Conservation (phyloP, 1,284 basidiomycete genomes). For the Leccinum proliferum region DNA sequence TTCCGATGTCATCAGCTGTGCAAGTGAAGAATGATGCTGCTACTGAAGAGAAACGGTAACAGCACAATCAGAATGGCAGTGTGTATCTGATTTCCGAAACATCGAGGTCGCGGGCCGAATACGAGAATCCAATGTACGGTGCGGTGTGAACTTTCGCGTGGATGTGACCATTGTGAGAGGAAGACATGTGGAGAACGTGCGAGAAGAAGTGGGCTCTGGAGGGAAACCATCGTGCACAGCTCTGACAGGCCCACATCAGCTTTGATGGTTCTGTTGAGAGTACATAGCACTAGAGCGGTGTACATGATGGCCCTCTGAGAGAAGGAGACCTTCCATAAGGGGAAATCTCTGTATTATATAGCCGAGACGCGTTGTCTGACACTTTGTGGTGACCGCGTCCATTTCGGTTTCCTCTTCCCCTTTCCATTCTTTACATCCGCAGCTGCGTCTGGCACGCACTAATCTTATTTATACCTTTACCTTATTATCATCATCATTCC, state of each 20-base stretch:
- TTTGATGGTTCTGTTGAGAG: neutral
- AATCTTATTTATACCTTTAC: neutral
- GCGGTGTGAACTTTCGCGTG: neutral
- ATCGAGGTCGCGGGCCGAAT: neutral
- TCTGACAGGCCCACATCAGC: neutral
- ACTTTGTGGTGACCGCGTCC: conserved; percentile 23
- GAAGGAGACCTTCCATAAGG: conserved; percentile 7
- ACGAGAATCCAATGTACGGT: neutral
- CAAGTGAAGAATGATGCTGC: neutral
- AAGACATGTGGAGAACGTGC: neutral
- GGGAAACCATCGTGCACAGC: neutral
- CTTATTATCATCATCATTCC: conserved; percentile 9
- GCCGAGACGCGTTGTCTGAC: neutral
- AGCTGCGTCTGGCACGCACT: conserved; percentile 23
- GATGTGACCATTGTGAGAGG: neutral
- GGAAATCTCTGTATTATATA: neutral
- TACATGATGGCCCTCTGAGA: too few species aligned
- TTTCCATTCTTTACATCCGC: conserved; percentile 5
- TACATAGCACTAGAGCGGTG: neutral
- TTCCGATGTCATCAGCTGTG: neutral
- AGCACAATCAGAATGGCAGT: conserved; percentile 3
- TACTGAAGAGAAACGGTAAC: neutral
- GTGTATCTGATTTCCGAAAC: neutral
- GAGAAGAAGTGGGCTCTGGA: neutral
- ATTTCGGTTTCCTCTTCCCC: conserved; percentile 2